These are phyloP conservation scores for Flaveria bidentis DNA, from an alignment of 129 eudicot genomes.

Conservation along the genomic window DNA sequence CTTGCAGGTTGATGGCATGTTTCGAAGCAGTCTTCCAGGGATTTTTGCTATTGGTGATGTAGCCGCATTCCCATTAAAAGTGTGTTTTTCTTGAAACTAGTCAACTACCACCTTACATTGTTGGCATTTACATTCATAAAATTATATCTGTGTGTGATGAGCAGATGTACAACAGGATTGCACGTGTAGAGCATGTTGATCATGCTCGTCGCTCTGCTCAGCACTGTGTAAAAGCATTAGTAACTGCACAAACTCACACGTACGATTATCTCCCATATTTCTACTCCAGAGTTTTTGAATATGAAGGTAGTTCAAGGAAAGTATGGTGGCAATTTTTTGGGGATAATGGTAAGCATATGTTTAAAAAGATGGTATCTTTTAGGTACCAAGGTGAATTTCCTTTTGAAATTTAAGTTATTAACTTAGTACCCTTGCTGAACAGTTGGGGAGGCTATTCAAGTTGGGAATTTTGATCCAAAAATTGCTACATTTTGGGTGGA, in stretches of 20 bases:
- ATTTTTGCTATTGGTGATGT: constrained; percentile 97
- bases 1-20: constrained; percentile 87
- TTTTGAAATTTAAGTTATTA: neutral
- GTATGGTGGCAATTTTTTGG: constrained; percentile 99
- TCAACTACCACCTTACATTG: constrained; percentile 10
- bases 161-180: constrained; percentile 81
- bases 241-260: constrained; percentile 68
- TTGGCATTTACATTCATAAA: neutral
- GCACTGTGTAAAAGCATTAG: constrained; percentile 78
- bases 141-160: constrained; percentile 1
- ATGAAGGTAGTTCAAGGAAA: constrained; percentile 94
- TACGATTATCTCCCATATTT: constrained; percentile 92
- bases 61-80: constrained; percentile 96
- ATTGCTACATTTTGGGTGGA: constrained; percentile 97
- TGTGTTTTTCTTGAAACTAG: constrained; percentile 28
- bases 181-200: constrained; percentile 97
- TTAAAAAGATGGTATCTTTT: neutral
- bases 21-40: constrained; percentile 81
- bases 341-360: constrained; percentile 61
- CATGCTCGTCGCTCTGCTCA: constrained; percentile 98
- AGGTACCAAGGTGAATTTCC: neutral
- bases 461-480: constrained; percentile 93
- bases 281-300: constrained; percentile 90
- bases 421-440: constrained; percentile 30
- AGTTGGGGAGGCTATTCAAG: constrained; percentile 91